Conservation (phyloP, 306 rosid genomes). For the Cyamopsis tetragonoloba region DNA sequence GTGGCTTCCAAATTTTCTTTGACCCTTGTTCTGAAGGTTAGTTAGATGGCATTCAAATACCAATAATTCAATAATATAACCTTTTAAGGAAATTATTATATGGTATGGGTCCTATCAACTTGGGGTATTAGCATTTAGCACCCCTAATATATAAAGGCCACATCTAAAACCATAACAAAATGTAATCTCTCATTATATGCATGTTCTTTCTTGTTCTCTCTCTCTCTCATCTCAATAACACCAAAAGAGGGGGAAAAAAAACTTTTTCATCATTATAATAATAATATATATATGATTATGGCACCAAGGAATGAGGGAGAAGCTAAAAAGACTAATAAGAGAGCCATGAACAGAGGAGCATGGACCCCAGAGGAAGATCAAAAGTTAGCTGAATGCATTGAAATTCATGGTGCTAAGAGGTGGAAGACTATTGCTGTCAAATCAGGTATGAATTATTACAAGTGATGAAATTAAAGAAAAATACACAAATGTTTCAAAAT, state of each 20-base stretch:
- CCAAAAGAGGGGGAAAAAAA: too few species aligned
- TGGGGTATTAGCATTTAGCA: too few species aligned
- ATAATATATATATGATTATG: too few species aligned
- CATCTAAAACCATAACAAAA: background rate
- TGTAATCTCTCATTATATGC: too few species aligned
- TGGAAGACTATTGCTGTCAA: constrained; percentile 51
- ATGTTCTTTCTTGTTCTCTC: too few species aligned
- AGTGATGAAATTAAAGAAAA: too few species aligned
- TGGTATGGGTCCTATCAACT: background rate
- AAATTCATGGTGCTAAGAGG: constrained; percentile 55
- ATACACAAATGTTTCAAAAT: too few species aligned
- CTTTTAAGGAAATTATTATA: too few species aligned
- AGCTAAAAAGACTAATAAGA: too few species aligned
- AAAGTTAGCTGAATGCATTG: constrained; percentile 46
- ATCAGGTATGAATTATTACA: constrained; percentile 53
- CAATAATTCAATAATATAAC: background rate
- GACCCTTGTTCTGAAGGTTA: background rate
- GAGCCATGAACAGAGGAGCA: constrained; percentile 43
- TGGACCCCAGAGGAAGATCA: constrained; percentile 64
- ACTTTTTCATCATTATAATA: too few species aligned
- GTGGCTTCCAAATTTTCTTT: background rate
- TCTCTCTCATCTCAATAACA: too few species aligned
- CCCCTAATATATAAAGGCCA: background rate
- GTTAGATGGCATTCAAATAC: background rate
- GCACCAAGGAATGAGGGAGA: constrained; percentile 38